Conservation (phyloP, 2,329 filamentous ascomycete genomes). For the Gnomoniopsis smithogilvyi region DNA sequence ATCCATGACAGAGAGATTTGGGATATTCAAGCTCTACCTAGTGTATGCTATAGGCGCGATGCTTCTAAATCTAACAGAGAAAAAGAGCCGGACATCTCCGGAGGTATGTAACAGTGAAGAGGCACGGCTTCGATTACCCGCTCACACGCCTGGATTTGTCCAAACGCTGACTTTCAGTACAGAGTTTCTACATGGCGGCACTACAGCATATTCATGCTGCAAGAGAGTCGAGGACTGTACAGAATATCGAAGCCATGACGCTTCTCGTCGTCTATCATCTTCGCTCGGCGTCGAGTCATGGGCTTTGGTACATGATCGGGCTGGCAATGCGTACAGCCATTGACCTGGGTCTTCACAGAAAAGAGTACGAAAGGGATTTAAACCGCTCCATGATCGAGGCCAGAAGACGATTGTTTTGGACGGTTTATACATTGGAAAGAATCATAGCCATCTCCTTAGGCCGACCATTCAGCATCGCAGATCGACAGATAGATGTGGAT, state of each 20-base stretch:
- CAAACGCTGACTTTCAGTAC: conserved; percentile 10
- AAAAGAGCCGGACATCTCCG: conserved; percentile 31
- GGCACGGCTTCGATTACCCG: no score
- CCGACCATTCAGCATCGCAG: conserved; percentile 46
- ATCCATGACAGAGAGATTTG: conserved; percentile 33
- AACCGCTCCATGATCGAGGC: conserved; percentile 40
- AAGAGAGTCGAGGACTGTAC: conserved; percentile 43
- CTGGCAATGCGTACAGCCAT: conserved; percentile 51
- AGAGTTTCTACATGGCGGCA: conserved; percentile 47
- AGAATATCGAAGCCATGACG: conserved; percentile 51
- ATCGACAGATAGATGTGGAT: conserved; percentile 48
- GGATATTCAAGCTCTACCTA: conserved; percentile 49
- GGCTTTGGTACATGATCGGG: conserved; percentile 53
- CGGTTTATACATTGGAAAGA: conserved; percentile 46
- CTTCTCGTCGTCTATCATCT: conserved; percentile 49
- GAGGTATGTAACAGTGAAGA: conserved; percentile 29
- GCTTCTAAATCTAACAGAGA: conserved; percentile 42
- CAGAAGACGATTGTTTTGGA: conserved; percentile 48
- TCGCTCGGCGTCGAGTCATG: conserved; percentile 45
- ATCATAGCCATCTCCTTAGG: conserved; percentile 48
- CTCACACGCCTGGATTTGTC: background rate
- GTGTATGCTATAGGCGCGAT: conserved; percentile 50
- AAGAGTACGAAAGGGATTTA: conserved; percentile 37
- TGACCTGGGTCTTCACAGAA: conserved; percentile 48
- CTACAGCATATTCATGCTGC: conserved; percentile 46